Percentiles rank a stretch among this genome's conserved stretches.
Conservation (phyloP, 495 filamentous ascomycete species). For the Aspergillus conjunctus region DNA sequence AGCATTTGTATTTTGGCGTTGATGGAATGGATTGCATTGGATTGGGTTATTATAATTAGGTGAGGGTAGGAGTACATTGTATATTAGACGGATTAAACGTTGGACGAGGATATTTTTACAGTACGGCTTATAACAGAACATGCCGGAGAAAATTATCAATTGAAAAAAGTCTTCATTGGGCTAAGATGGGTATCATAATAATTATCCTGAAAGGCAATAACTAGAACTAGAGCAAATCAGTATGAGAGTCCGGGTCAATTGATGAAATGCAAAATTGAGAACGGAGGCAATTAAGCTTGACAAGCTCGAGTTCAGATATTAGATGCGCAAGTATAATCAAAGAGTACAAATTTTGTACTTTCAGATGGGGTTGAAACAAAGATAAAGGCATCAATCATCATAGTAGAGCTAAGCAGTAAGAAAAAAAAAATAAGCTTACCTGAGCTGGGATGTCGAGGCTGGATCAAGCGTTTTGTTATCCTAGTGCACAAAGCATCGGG, state of each 20-base stretch:
- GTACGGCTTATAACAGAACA: too few relatives aligned
- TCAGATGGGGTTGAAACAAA: conserved; percentile 52
- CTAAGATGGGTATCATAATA: not conserved
- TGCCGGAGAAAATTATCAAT: not conserved
- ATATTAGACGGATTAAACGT: too few relatives aligned
- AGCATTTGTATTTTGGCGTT: too few relatives aligned
- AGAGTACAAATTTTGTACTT: conserved; percentile 30
- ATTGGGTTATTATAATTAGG: too few relatives aligned
- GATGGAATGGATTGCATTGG: too few relatives aligned
- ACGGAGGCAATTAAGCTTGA: not conserved
- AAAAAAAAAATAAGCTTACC: conserved; percentile 14
- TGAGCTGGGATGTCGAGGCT: not conserved
- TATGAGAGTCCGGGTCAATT: not conserved
- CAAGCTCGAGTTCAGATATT: conserved; percentile 26
- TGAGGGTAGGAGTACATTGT: too few relatives aligned
- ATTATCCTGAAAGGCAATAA: not conserved
- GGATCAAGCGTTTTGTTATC: not conserved
- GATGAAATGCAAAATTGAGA: not conserved
- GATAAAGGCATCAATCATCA: conserved; percentile 44
- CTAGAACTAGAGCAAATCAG: conserved; percentile 14
- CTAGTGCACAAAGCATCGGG: not conserved
- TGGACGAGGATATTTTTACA: too few relatives aligned
- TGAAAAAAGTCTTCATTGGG: not conserved
- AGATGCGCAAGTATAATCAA: conserved; percentile 33
- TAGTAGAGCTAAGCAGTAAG: conserved; percentile 12